Base-by-base conservation (phyloP, 768 basidiomycete species). In the Phaeotremella fagi region DNA sequence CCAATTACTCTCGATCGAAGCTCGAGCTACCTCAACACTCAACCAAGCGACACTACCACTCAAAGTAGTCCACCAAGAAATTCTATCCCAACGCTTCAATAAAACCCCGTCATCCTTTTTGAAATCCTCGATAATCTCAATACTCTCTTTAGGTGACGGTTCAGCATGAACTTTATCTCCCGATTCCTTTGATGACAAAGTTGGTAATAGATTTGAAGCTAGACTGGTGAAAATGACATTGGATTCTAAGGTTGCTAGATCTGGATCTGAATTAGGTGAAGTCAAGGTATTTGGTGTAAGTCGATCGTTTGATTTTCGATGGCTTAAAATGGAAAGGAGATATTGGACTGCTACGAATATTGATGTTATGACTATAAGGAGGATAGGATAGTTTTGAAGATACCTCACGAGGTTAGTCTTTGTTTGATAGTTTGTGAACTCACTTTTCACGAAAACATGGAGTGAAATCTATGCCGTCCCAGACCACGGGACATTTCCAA, bases 391-490 rank as follows among this genome's bases (percentile, higher is more conserved):
- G 29, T 60, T 61, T n/a, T 31, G 18, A 24, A 70, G 42, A 44
- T 59, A 63, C n/a, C 68, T 70, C 23, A 11, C n/a, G 37, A 29
- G n/a, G 2, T 16, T 15, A 37, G n/a, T 6, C 36, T 6, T 46
- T n/a, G 23, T 11, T 26, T 24, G 29, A 2, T 29, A 3, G 35
- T 41, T 52, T 26, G 14, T 22, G 4, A 16, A 44, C 63, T 48
- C 33, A 63, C 63, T 49, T 27, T 4, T 65, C 52, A 11, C 41
- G 42, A 28, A 65, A 63, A 36, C 67, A 68, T 15, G 49, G 52
- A 9, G 64, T 62, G 41, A 70, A 70, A 38, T 70, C 68, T 0
- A 48, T 33, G 1, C 68, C 68, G 42, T 70, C 52, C 68, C 68
- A 70, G 7, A 70, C 27, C 20, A 37, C 35, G 6, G 50, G 45